These are phyloP conservation scores for Dactylellina cionopaga DNA, from an alignment of 2,329 filamentous ascomycete species.

Conservation along the genomic window DNA sequence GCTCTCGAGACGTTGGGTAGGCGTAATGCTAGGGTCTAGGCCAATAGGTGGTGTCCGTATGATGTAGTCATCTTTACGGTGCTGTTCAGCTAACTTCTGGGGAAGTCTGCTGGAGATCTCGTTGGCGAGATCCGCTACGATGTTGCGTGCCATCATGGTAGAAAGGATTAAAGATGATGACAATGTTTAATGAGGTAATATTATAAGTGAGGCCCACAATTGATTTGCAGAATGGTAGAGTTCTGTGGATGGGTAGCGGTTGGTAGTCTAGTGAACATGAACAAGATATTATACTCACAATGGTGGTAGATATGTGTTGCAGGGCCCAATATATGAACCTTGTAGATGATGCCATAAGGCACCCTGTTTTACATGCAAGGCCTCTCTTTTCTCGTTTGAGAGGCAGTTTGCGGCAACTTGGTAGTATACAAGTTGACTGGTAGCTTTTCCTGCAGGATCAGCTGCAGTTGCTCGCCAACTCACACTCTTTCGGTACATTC, in stretches of 20 bases:
- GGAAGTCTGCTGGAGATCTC: conserved; percentile 1
- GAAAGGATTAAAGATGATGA: neutral
- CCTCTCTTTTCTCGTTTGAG: too few relatives aligned
- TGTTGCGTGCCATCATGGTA: conserved; percentile 13
- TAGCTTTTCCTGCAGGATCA: too few relatives aligned
- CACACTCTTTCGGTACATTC: too few relatives aligned
- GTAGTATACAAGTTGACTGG: too few relatives aligned
- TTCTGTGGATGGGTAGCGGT: neutral
- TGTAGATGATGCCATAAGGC: neutral
- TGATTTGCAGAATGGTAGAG: too few relatives aligned
- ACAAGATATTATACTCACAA: too few relatives aligned
- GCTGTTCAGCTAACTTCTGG: neutral
- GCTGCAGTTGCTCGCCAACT: too few relatives aligned
- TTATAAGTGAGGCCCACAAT: too few relatives aligned
- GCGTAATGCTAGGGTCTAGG: conserved; percentile 1
- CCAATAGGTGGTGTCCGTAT: neutral
- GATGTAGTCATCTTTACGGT: conserved; percentile 8
- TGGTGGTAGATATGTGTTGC: too few relatives aligned
- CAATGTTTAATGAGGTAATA: neutral
- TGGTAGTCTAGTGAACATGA: neutral
- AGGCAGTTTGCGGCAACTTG: too few relatives aligned
- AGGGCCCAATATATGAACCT: too few relatives aligned
- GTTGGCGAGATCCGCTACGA: conserved; percentile 10
- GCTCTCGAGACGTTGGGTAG: neutral
- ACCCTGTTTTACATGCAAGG: too few relatives aligned